These are phyloP conservation scores for Fennellomyces sp. DNA, from an alignment of 371 early-diverging fungal genomes.

Conservation along the genomic window DNA sequence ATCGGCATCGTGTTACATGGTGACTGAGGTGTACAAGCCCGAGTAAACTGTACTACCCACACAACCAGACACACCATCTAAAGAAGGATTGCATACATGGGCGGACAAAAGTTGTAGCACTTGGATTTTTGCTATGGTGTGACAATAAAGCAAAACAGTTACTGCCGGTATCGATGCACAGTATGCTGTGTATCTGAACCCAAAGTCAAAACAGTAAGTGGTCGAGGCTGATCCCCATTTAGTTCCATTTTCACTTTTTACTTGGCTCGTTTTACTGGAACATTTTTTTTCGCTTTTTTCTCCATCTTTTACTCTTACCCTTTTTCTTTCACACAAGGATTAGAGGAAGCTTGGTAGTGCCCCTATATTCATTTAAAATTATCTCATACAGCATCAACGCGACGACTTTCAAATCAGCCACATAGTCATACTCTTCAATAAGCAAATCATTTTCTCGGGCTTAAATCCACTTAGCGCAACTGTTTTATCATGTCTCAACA, in stretches of 20 bases:
- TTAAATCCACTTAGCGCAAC: too few relatives aligned
- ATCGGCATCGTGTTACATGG: constrained; percentile 1
- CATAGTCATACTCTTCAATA: too few relatives aligned
- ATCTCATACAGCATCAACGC: too few relatives aligned
- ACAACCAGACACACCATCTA: not conserved
- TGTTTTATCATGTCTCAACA: constrained; percentile 12
- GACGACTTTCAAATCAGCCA: too few relatives aligned
- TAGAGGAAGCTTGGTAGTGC: too few relatives aligned
- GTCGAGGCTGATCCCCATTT: constrained; percentile 1
- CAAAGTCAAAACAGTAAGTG: constrained; percentile 1
- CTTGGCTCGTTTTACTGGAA: not conserved
- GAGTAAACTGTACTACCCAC: constrained; percentile 1
- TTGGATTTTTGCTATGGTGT: not conserved
- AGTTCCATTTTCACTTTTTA: not conserved
- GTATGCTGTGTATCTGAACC: constrained; percentile 16
- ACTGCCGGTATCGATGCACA: constrained; percentile 1
- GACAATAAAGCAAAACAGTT: constrained; percentile 7
- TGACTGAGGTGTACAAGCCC: not conserved
- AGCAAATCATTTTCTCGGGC: too few relatives aligned
- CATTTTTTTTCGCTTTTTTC: not conserved
- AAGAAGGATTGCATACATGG: not conserved
- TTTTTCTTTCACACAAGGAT: not conserved
- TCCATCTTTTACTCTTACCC: not conserved
- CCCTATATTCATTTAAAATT: too few relatives aligned
- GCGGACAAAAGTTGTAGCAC: constrained; percentile 5